A percentile compares a stretch with the other conserved stretches of the same genome.
phyloP scores from a whole-genome alignment of 225 moss, liverwort and hornwort species.

The Thuidium tamariscinum region DNA sequence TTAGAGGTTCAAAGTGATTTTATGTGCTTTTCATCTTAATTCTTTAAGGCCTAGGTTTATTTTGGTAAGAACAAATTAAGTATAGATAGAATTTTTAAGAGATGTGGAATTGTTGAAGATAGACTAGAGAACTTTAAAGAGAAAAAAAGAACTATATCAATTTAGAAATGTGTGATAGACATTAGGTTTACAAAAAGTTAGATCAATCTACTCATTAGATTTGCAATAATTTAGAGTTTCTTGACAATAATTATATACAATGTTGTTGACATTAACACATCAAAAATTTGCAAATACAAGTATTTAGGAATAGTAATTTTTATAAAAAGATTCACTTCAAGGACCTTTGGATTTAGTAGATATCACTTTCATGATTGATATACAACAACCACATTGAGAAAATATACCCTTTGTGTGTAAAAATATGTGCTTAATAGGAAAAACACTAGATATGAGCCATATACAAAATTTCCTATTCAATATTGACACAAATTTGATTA shows the following conservation, averaged over 20 bases:
- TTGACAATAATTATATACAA: neutral
- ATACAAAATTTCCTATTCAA: neutral
- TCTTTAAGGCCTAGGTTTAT: accelerated
- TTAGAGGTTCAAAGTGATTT: too few species aligned
- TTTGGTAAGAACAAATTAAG: neutral
- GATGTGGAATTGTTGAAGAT: neutral
- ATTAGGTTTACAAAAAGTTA: neutral
- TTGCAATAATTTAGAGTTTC: neutral
- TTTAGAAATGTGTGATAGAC: neutral
- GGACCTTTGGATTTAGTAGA: neutral
- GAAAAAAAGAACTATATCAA: neutral
- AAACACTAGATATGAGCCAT: accelerated
- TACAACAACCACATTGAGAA: neutral
- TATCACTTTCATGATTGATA: neutral
- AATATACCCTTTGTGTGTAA: neutral
- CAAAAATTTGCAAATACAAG: neutral
- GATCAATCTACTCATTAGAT: accelerated
- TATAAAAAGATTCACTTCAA: neutral
- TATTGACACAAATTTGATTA: neutral
- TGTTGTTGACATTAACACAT: neutral
- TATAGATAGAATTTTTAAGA: neutral
- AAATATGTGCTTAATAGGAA: neutral
- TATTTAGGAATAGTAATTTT: accelerated
- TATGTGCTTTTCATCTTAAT: neutral
- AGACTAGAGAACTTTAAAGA: accelerated